Conservation (phyloP, 805 yeast genomes). For the Wickerhamiella bombiphila region DNA sequence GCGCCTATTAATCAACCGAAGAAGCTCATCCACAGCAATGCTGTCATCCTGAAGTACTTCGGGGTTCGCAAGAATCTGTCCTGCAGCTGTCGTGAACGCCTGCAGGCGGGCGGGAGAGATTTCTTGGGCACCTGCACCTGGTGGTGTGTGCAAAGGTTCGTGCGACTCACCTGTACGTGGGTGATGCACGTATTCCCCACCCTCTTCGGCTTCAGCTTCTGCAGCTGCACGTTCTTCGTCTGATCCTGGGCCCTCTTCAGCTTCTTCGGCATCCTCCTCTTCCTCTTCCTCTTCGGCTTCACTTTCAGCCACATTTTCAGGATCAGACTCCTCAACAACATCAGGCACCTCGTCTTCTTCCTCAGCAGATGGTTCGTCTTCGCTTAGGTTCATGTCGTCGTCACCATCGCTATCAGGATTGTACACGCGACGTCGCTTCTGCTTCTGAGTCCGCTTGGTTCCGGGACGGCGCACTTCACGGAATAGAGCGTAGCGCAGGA, state of each 20-base stretch:
- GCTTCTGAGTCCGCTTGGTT: slow-evolving; percentile 25
- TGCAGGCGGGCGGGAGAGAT: slow-evolving; percentile 38
- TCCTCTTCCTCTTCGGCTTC: slow-evolving; percentile 19
- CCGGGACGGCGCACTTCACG: slow-evolving; percentile 50
- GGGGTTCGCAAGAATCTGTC: slow-evolving; percentile 32
- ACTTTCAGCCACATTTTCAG: slow-evolving; percentile 27
- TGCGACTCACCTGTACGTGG: slow-evolving; percentile 10
- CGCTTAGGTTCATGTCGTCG: slow-evolving; percentile 17
- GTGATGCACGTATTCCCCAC: slow-evolving; percentile 4
- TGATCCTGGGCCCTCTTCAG: slow-evolving; percentile 27
- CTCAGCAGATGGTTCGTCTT: slow-evolving; percentile 18
- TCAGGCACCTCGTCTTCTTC: slow-evolving; percentile 25
- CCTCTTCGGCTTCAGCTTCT: slow-evolving; percentile 10
- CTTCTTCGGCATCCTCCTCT: slow-evolving; percentile 17
- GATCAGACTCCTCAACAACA: slow-evolving; percentile 33
- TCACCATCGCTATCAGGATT: slow-evolving; percentile 19
- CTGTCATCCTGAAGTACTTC: slow-evolving; percentile 29
- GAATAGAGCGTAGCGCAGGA: slow-evolving; percentile 74
- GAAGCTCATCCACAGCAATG: slow-evolving; percentile 27
- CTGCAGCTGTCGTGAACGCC: slow-evolving; percentile 33
- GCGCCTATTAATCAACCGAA: slow-evolving; percentile 30
- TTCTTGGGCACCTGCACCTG: slow-evolving; percentile 18
- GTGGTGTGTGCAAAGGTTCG: slow-evolving; percentile 14
- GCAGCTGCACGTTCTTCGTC: slow-evolving; percentile 8
- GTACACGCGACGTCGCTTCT: slow-evolving; percentile 20